A percentile compares a stretch with the other conserved stretches of the same genome.
These are phyloP conservation scores for Xanthoparmelia taractica DNA, from an alignment of 495 filamentous ascomycete species.

Conservation along the genomic window DNA sequence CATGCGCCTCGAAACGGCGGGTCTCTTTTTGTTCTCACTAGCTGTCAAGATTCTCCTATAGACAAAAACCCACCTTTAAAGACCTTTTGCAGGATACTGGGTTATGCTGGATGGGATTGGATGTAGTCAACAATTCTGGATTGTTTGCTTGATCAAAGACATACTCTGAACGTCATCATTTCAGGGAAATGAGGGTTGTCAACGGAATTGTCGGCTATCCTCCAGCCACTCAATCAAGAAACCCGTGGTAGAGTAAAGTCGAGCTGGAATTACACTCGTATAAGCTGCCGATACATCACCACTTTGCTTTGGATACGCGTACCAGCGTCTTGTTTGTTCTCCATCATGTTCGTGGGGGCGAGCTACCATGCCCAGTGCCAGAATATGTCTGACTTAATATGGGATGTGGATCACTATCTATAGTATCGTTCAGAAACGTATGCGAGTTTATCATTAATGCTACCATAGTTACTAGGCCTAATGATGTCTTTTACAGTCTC, in stretches of 20 bases:
- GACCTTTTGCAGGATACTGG: not conserved
- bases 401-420: not conserved
- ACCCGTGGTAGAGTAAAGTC: not conserved
- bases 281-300: no score
- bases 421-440: not conserved
- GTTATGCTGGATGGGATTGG: not conserved
- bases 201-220: not conserved
- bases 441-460: no score
- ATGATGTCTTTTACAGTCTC: not conserved
- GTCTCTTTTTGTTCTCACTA: not conserved
- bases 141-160: not conserved
- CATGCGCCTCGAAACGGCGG: not conserved
- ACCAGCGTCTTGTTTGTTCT: not conserved
- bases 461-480: not conserved
- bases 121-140: not conserved
- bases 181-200: conserved; percentile 4
- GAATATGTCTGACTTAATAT: not conserved
- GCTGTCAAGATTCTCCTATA: not conserved
- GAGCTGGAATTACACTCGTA: not conserved
- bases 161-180: not conserved
- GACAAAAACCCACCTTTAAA: not conserved
- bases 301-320: not conserved
- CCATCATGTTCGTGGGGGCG: no score
- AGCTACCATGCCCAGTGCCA: not conserved
- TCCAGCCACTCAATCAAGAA: not conserved